Evolutionary conservation across 441 rosid genomes (phyloP).

Genomic region (Kokia cookei): DNA sequence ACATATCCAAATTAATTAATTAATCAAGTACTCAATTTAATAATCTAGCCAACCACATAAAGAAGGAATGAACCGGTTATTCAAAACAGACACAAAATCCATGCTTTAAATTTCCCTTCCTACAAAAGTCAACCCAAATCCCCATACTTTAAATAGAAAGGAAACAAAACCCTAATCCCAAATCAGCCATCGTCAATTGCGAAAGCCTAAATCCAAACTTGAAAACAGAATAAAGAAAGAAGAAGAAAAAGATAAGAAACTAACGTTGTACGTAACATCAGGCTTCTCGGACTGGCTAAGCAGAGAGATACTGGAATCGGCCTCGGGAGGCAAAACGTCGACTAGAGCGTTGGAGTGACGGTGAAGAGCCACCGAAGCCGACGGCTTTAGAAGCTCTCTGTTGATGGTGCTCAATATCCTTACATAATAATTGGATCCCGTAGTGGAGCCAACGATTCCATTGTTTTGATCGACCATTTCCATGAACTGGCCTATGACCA

Average conservation of each 20-base stretch:
- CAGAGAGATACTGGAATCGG: constrained; percentile 94
- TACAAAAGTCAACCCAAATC: not conserved
- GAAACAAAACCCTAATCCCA: not conserved
- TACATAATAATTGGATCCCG: constrained; percentile 93
- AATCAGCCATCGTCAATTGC: not conserved
- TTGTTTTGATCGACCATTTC: constrained; percentile 99
- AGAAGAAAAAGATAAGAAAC: not conserved
- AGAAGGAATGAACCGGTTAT: not conserved
- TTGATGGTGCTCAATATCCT: constrained; percentile 91
- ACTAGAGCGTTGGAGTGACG: constrained; percentile 97
- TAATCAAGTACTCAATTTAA: not conserved
- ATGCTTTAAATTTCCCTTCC: not conserved
- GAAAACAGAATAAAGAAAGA: not conserved
- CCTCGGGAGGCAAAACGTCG: constrained; percentile 96
- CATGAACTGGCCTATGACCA: constrained; percentile 97
- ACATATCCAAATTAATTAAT: not conserved
- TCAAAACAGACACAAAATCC: not conserved
- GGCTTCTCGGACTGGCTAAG: constrained; percentile 98
- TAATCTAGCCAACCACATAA: not conserved
- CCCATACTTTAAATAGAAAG: not conserved
- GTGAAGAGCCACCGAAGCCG: constrained; percentile 95
- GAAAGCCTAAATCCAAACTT: constrained; percentile 10
- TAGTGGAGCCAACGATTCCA: constrained; percentile 96
- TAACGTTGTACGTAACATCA: constrained; percentile 84
- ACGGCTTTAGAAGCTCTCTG: constrained; percentile 85